Conservation (phyloP, 805 yeast genomes). For the Cyberlindnera americana region DNA sequence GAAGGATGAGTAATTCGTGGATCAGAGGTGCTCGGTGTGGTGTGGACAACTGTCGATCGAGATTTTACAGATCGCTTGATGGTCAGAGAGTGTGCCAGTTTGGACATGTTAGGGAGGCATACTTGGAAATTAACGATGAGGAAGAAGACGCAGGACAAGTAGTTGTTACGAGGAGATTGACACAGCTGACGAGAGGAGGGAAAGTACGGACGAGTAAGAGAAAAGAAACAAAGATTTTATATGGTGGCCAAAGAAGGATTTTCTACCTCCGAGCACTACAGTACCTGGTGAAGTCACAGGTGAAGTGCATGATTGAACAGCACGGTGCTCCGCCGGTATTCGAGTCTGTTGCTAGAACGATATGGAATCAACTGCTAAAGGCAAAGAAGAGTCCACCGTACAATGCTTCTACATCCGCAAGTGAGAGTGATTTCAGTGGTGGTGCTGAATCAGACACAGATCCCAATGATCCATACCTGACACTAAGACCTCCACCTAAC, state of each 20-base stretch:
- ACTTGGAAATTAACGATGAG: slow-evolving; percentile 75
- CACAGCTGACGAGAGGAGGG: slow-evolving; percentile 31
- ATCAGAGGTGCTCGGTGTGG: slow-evolving; percentile 84
- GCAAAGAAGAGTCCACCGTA: background rate
- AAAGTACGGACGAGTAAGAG: slow-evolving; percentile 6
- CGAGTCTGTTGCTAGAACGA: slow-evolving; percentile 33
- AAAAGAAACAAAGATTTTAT: slow-evolving; percentile 28
- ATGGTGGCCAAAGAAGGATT: slow-evolving; percentile 46
- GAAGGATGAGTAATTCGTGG: slow-evolving; percentile 23
- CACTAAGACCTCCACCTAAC: slow-evolving; percentile 1
- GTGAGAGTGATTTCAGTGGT: slow-evolving; percentile 4
- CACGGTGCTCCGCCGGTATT: slow-evolving; percentile 30
- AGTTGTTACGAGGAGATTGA: slow-evolving; percentile 50
- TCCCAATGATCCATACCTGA: background rate
- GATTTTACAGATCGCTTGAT: slow-evolving; percentile 64
- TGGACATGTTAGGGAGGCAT: slow-evolving; percentile 87
- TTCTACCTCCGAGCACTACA: slow-evolving; percentile 48
- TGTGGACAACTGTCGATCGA: slow-evolving; percentile 80
- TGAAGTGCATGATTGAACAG: slow-evolving; percentile 35
- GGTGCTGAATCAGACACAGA: background rate
- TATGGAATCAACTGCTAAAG: slow-evolving; percentile 30
- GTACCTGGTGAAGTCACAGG: slow-evolving; percentile 46
- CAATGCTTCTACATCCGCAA: background rate
- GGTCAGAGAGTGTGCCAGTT: slow-evolving; percentile 84
- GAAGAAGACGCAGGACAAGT: slow-evolving; percentile 56